Evolutionary conservation across 495 filamentous ascomycete species (phyloP).

Genomic region (Podospora pseudocomata): DNA sequence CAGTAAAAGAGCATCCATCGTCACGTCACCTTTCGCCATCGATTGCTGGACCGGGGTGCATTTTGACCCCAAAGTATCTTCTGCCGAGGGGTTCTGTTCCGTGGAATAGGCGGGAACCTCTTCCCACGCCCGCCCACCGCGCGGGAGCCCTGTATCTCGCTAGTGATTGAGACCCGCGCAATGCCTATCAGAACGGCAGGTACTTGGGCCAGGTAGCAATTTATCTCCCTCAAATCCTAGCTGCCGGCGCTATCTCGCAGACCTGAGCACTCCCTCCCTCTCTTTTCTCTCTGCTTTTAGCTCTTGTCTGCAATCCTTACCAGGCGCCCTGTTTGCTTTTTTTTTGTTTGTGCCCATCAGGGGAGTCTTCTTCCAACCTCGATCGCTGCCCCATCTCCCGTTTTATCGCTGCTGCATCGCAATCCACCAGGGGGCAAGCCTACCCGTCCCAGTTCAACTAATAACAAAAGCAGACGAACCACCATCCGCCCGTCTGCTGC

Average conservation of each 20-base stretch:
- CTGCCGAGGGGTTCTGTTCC: slow-evolving; percentile 26
- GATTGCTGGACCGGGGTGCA: slow-evolving; percentile 10
- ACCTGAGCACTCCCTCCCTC: slow-evolving; percentile 8
- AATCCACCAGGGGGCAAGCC: background rate
- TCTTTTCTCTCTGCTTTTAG: slow-evolving; percentile 1
- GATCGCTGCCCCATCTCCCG: slow-evolving; percentile 2
- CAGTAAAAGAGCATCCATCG: slow-evolving; percentile 13
- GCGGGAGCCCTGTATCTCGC: slow-evolving; percentile 21
- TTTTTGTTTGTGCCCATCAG: slow-evolving; percentile 3
- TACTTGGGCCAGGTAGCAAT: slow-evolving; percentile 26
- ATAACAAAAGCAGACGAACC: background rate
- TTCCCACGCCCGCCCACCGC: slow-evolving; percentile 12
- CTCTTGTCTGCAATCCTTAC: slow-evolving; percentile 4
- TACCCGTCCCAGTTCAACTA: background rate
- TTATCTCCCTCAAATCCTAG: slow-evolving; percentile 35
- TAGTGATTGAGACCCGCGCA: slow-evolving; percentile 21
- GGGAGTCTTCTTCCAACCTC: slow-evolving; percentile 5
- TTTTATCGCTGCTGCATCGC: background rate
- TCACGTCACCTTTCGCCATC: slow-evolving; percentile 28
- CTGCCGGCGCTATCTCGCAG: slow-evolving; percentile 29
- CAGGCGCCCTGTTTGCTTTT: slow-evolving; percentile 10
- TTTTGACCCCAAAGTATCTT: slow-evolving; percentile 19
- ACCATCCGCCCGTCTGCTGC: background rate
- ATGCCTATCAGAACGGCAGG: slow-evolving; percentile 20
- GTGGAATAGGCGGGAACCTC: slow-evolving; percentile 27